Conservation (phyloP, 2,329 filamentous ascomycete genomes). For the Venturiaceae sp. region DNA sequence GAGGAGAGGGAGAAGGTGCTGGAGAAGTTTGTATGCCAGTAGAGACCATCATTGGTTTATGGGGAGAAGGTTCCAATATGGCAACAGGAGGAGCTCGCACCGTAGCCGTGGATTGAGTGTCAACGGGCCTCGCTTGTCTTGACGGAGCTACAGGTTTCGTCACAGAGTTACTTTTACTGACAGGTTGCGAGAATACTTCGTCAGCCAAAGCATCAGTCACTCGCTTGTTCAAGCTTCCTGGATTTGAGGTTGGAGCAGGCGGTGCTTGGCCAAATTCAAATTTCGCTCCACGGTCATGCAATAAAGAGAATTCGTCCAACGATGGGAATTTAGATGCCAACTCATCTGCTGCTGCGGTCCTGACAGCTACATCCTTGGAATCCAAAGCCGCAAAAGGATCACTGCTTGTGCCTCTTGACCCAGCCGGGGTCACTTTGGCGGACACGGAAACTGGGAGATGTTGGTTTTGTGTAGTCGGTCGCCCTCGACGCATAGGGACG, state of each 20-base stretch:
- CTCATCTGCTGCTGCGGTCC: constrained; percentile 57
- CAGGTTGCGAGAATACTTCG: constrained; percentile 58
- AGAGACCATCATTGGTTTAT: constrained; percentile 46
- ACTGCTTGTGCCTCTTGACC: constrained; percentile 52
- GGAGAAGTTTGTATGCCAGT: constrained; percentile 75
- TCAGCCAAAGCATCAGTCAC: constrained; percentile 73
- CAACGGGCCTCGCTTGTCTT: constrained; percentile 18
- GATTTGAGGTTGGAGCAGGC: constrained; percentile 34
- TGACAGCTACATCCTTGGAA: constrained; percentile 42
- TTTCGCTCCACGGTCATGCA: constrained; percentile 74
- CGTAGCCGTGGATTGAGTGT: constrained; percentile 14
- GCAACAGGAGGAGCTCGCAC: constrained; percentile 18
- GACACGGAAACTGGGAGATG: constrained; percentile 27
- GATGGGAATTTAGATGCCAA: constrained; percentile 79
- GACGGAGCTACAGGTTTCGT: constrained; percentile 15
- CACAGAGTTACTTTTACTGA: background rate
- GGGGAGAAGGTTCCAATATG: constrained; percentile 38
- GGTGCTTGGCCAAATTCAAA: constrained; percentile 63
- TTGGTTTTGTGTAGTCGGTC: constrained; percentile 49
- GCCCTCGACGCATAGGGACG: constrained; percentile 83
- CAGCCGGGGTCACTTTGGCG: constrained; percentile 54
- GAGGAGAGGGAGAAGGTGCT: constrained; percentile 25
- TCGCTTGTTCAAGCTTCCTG: constrained; percentile 50
- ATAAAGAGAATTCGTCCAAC: constrained; percentile 81
- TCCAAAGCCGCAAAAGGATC: constrained; percentile 93